Conservation (phyloP, 805 yeast species). For the Zygotorulaspora chibaensis region DNA sequence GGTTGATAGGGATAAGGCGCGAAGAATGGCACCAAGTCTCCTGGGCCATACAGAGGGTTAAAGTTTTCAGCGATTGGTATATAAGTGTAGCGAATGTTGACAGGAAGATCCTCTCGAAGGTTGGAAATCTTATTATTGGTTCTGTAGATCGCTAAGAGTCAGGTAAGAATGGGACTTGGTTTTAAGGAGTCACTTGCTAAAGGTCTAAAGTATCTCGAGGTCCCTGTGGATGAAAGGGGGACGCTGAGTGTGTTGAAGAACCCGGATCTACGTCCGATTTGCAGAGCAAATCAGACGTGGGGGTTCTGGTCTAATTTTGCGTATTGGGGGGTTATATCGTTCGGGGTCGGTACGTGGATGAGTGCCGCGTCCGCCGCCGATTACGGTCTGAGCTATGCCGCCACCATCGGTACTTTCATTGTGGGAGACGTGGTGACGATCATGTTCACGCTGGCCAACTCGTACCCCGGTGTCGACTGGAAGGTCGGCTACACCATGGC, state of each 20-base stretch:
- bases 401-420: slow-evolving; percentile 43
- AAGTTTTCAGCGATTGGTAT: neutral
- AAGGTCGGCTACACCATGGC: slow-evolving; percentile 47
- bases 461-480: slow-evolving; percentile 46
- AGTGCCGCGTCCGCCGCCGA: slow-evolving; percentile 43
- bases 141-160: neutral
- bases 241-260: slow-evolving; percentile 32
- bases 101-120: too few relatives aligned
- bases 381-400: slow-evolving; percentile 44
- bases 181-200: neutral
- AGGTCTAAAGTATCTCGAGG: slow-evolving; percentile 25
- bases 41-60: neutral
- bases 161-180: neutral
- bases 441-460: slow-evolving; percentile 42
- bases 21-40: neutral
- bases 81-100: neutral
- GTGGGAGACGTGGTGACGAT: slow-evolving; percentile 47
- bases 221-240: slow-evolving; percentile 32
- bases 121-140: too few relatives aligned
- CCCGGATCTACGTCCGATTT: slow-evolving; percentile 35
- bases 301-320: slow-evolving; percentile 40
- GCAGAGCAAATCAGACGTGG: slow-evolving; percentile 34
- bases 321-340: slow-evolving; percentile 44
- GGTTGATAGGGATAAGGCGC: neutral
- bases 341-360: slow-evolving; percentile 44